A percentile compares a stretch with the other conserved stretches of the same genome.
Conservation (phyloP, 176 grass and related monocot species). For the Zizania latifolia region DNA sequence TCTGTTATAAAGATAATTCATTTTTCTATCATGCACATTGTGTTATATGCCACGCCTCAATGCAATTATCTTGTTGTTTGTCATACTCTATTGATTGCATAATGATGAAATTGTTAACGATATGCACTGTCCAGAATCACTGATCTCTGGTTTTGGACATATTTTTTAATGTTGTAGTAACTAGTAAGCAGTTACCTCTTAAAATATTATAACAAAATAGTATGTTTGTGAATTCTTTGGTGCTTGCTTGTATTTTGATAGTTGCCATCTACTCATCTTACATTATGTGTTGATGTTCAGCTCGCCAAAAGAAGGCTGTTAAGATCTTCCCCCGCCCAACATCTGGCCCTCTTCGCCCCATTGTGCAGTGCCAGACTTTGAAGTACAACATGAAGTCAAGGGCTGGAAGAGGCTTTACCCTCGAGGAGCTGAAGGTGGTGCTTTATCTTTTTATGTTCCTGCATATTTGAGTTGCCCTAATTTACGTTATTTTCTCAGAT, state of each 20-base stretch:
- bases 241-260: too few species aligned
- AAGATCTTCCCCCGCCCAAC: slow-evolving; percentile 91
- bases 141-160: neutral
- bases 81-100: too few species aligned
- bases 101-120: neutral
- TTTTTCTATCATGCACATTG: too few species aligned
- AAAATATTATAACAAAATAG: neutral
- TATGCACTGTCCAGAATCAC: neutral
- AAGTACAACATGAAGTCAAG: slow-evolving; percentile 98
- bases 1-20: too few species aligned
- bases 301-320: slow-evolving; percentile 86
- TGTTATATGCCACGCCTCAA: neutral
- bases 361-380: slow-evolving; percentile 74
- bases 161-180: neutral
- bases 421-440: too few species aligned
- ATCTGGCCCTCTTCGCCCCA: slow-evolving; percentile 56
- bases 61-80: too few species aligned
- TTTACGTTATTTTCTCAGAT: neutral
- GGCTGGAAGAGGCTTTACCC: too few species aligned
- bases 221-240: neutral
- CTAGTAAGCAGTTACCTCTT: too few species aligned
- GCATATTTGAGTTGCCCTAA: neutral
- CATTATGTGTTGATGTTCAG: slow-evolving; percentile 10
- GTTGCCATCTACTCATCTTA: neutral
- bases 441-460: slow-evolving; percentile 39